Conservation (phyloP, 2,329 filamentous ascomycete genomes). For the Fusarium sp. region DNA sequence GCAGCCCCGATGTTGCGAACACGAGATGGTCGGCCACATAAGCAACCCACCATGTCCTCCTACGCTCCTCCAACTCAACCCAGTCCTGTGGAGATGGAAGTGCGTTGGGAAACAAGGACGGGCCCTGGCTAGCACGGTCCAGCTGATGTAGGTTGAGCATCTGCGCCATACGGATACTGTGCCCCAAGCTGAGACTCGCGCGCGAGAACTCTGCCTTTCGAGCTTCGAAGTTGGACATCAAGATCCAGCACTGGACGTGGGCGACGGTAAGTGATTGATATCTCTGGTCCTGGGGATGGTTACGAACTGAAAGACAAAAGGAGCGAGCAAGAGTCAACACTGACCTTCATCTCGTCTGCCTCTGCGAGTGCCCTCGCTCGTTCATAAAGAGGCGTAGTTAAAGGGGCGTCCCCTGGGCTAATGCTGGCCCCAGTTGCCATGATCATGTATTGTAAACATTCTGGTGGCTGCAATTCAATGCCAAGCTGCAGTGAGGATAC, state of each 20-base stretch:
- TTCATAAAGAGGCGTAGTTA: not conserved
- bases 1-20: not conserved
- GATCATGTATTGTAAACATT: not conserved
- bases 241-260: not conserved
- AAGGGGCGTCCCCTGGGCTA: not conserved
- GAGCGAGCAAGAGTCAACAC: not conserved
- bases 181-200: not conserved
- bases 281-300: not conserved
- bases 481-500: not conserved
- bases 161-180: not conserved
- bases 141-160: constrained; percentile 1
- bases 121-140: not conserved
- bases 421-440: not conserved
- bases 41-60: not conserved
- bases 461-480: not conserved
- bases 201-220: not conserved
- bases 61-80: not conserved
- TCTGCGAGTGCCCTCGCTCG: not conserved
- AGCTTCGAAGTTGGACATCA: not conserved
- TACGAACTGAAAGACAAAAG: not conserved
- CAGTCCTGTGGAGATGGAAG: not conserved
- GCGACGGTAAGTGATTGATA: not conserved
- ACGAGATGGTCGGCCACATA: not conserved
- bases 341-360: not conserved
- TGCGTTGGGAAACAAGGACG: not conserved